Conservation (phyloP, 768 basidiomycete genomes). For the Rhizopogon vulgaris region DNA sequence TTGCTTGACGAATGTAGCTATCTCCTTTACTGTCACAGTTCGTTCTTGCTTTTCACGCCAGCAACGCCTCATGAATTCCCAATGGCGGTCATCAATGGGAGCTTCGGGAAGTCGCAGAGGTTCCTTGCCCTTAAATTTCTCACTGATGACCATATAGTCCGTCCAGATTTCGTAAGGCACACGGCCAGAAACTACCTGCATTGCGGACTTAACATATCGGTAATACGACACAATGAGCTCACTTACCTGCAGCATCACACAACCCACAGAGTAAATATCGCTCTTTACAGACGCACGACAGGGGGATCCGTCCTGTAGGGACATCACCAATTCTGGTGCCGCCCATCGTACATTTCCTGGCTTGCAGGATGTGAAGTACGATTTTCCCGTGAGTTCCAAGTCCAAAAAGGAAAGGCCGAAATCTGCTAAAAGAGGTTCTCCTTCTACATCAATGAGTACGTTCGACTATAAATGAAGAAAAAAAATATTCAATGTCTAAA, state of each 20-base stretch:
- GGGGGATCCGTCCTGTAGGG: background rate
- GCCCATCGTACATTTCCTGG: constrained; percentile 9
- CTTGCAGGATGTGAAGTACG: constrained; percentile 10
- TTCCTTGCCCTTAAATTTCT: background rate
- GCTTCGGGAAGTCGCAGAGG: background rate
- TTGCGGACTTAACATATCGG: background rate
- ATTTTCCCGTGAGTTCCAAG: constrained; percentile 25
- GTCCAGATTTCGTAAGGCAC: constrained; percentile 1
- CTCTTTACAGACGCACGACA: background rate
- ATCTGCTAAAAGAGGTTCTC: constrained; percentile 19
- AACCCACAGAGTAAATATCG: constrained; percentile 17
- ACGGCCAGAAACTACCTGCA: constrained; percentile 3
- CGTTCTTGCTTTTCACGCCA: background rate
- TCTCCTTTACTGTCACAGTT: background rate
- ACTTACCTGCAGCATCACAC: constrained; percentile 16
- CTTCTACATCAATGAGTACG: constrained; percentile 3
- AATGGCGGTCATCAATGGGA: constrained; percentile 1
- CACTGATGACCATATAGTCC: background rate
- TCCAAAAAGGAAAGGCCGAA: constrained; percentile 38
- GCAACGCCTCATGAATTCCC: constrained; percentile 5
- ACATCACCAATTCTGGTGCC: constrained; percentile 13
- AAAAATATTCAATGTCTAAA: background rate
- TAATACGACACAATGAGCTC: background rate
- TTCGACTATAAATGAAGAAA: constrained; percentile 3
- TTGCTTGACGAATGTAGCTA: background rate